Percentiles rank a stretch among this genome's conserved stretches.
Conservation (phyloP, 139 green algal genomes). For the Zygnema cylindricum region DNA sequence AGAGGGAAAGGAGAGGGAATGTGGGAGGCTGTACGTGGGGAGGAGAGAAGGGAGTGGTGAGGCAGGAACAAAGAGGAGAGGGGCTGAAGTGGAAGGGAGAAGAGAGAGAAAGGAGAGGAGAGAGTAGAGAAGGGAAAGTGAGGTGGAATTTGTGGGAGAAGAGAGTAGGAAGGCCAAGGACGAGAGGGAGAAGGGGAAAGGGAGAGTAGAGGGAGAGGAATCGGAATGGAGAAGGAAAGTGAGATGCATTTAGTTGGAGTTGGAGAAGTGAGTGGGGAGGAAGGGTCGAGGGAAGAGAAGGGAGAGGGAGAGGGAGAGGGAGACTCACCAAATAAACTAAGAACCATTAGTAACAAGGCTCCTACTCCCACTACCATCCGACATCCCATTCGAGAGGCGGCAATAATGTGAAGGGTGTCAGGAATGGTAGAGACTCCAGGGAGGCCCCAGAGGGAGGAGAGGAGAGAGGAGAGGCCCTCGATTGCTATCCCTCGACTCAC, state of each 20-base stretch:
- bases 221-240: not conserved
- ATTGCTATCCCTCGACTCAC: slow-evolving; percentile 32
- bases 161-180: too few relatives aligned
- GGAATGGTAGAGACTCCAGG: slow-evolving; percentile 34
- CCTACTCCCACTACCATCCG: slow-evolving; percentile 9
- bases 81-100: too few relatives aligned
- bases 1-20: too few relatives aligned
- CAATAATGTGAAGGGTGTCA: slow-evolving; percentile 44
- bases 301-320: not conserved
- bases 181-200: not conserved
- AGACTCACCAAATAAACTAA: slow-evolving; percentile 42
- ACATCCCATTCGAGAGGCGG: slow-evolving; percentile 29
- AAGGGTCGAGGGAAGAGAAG: not conserved
- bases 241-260: not conserved
- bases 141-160: not conserved
- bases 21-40: too few relatives aligned
- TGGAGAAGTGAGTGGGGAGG: not conserved
- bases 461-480: slow-evolving; percentile 26
- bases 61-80: not conserved
- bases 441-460: slow-evolving; percentile 31
- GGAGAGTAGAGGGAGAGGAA: not conserved
- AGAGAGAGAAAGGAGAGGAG: not conserved
- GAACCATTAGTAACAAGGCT: slow-evolving; percentile 26
- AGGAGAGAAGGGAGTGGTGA: not conserved
- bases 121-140: not conserved